These are phyloP conservation scores for Penicillium riverlandense DNA, from an alignment of 495 filamentous ascomycete genomes.

Conservation along the genomic window DNA sequence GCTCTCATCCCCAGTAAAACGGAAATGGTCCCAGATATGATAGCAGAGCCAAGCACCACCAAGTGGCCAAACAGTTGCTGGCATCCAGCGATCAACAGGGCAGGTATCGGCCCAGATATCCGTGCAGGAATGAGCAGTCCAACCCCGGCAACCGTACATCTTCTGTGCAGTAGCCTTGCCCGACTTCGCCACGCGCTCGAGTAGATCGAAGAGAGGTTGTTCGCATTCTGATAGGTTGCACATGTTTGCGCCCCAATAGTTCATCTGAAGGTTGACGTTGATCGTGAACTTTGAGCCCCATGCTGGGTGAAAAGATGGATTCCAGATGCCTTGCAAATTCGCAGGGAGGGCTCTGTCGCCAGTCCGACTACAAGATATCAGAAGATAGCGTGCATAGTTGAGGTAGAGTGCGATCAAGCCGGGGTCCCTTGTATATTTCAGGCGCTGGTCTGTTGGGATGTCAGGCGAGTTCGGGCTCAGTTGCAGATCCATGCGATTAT, in stretches of 20 bases:
- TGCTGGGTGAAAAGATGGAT: constrained; percentile 37
- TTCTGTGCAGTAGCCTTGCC: constrained; percentile 29
- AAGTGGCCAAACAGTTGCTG: constrained; percentile 40
- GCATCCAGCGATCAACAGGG: constrained; percentile 37
- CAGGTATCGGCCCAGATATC: constrained; percentile 45
- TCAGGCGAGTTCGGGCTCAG: constrained; percentile 13
- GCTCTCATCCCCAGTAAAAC: constrained; percentile 24
- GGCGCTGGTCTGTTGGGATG: constrained; percentile 23
- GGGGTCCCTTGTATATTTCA: constrained; percentile 21
- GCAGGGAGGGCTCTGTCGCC: constrained; percentile 38
- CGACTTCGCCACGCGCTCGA: constrained; percentile 25
- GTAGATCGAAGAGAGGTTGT: constrained; percentile 31
- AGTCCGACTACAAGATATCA: constrained; percentile 38
- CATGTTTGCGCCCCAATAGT: constrained; percentile 47
- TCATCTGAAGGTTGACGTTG: constrained; percentile 57
- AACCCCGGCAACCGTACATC: constrained; percentile 46
- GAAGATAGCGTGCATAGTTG: constrained; percentile 42
- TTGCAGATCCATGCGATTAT: constrained; percentile 22
- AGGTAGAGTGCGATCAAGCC: constrained; percentile 35
- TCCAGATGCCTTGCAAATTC: constrained; percentile 54
- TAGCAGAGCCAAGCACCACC: constrained; percentile 42
- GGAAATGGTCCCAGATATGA: constrained; percentile 41
- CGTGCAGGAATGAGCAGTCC: constrained; percentile 39
- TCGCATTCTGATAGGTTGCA: constrained; percentile 35
- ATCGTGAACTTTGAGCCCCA: constrained; percentile 52